Evolutionary conservation across 2,329 filamentous ascomycete genomes (phyloP).

Genomic region (Seiridium unicorne): DNA sequence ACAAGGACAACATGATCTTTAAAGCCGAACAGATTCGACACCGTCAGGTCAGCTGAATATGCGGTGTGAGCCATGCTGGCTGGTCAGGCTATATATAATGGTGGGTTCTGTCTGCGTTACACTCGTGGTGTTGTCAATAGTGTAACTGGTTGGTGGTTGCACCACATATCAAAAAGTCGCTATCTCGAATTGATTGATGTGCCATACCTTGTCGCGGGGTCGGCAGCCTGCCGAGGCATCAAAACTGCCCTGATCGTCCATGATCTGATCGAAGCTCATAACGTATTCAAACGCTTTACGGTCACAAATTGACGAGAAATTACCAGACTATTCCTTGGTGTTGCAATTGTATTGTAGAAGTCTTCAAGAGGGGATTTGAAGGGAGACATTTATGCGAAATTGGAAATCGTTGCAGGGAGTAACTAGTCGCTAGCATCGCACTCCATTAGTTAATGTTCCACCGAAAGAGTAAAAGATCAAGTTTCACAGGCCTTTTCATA

Average conservation of each 20-base stretch:
- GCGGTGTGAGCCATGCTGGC: conserved; percentile 3
- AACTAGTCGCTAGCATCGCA: too few species aligned
- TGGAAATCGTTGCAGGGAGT: too few species aligned
- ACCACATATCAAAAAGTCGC: neutral
- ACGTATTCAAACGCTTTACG: neutral
- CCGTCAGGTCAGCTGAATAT: conserved; percentile 1
- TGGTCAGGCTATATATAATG: neutral
- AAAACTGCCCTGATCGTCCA: neutral
- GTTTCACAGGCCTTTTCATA: too few species aligned
- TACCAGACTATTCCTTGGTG: too few species aligned
- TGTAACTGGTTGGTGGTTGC: too few species aligned
- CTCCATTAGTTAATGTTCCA: too few species aligned
- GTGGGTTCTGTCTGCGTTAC: too few species aligned
- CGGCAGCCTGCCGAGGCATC: neutral
- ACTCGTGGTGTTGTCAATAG: too few species aligned
- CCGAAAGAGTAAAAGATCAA: too few species aligned
- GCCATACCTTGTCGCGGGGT: neutral
- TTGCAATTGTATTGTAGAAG: too few species aligned
- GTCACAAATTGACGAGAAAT: neutral
- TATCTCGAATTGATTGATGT: neutral
- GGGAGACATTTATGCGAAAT: too few species aligned
- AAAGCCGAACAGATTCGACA: conserved; percentile 7
- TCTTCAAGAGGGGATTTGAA: too few species aligned
- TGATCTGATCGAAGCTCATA: neutral
- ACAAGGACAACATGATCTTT: conserved; percentile 3